phyloP scores from a whole-genome alignment of 495 filamentous ascomycete species.

The Neurospora tetraspora region DNA sequence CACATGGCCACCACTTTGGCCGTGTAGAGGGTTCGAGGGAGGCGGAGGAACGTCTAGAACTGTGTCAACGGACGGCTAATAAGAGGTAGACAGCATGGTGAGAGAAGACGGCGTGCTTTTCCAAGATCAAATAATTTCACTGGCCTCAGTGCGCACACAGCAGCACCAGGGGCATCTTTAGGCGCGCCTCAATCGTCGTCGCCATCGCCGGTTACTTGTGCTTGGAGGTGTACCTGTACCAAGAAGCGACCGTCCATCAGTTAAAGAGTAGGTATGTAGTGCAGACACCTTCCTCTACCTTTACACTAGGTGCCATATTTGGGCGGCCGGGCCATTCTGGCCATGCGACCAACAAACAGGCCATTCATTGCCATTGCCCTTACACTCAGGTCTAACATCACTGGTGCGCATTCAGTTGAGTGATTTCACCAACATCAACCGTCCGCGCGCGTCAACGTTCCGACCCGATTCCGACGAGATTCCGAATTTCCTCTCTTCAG shows the following conservation, averaged over 20 bases:
- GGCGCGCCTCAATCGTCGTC: not conserved
- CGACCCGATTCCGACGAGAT: not conserved
- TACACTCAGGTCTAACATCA: not conserved
- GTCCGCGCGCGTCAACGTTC: not conserved
- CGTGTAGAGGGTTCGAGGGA: not conserved
- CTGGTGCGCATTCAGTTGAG: not conserved
- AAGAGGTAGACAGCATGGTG: not conserved
- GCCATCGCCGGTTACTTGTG: not conserved
- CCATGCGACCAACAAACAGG: not conserved
- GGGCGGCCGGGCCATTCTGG: no score
- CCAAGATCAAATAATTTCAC: not conserved
- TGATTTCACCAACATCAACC: not conserved
- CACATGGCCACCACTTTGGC: not conserved
- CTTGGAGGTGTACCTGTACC: not conserved
- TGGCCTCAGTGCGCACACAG: not conserved
- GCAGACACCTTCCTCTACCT: not conserved
- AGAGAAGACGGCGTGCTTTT: not conserved
- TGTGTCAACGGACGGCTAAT: not conserved
- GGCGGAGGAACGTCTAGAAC: not conserved
- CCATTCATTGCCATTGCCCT: not conserved
- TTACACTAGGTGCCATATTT: not conserved
- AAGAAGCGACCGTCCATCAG: not conserved
- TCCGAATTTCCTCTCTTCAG: not conserved
- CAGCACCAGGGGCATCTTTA: not conserved
- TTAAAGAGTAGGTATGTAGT: not conserved